Evolutionary conservation across 306 rosid species (phyloP).

Genomic region (Lupinus albus): DNA sequence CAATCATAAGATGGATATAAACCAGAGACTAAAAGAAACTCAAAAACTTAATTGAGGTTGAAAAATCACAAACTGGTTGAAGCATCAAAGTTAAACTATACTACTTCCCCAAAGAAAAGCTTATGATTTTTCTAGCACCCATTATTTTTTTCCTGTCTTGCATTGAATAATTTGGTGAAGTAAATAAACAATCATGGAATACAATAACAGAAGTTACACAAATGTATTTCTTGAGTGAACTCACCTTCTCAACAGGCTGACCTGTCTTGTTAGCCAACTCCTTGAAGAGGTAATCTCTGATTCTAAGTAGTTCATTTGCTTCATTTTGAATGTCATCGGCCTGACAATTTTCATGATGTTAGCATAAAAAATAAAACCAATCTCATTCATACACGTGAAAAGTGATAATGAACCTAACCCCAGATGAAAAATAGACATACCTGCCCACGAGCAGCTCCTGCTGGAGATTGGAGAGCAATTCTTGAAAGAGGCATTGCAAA

Average conservation of each 20-base stretch:
- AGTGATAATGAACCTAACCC: slow-evolving; percentile 20
- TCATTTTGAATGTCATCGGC: slow-evolving; percentile 91
- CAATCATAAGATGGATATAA: slow-evolving; percentile 26
- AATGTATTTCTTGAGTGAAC: slow-evolving; percentile 40
- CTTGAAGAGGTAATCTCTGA: slow-evolving; percentile 70
- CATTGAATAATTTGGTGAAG: slow-evolving; percentile 5
- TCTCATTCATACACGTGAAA: slow-evolving; percentile 19
- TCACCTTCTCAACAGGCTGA: slow-evolving; percentile 85
- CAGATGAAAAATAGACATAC: slow-evolving; percentile 46
- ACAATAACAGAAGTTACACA: slow-evolving; percentile 6
- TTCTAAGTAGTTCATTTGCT: slow-evolving; percentile 85
- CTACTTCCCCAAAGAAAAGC: slow-evolving; percentile 28
- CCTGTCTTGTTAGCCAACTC: slow-evolving; percentile 83
- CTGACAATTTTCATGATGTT: slow-evolving; percentile 50
- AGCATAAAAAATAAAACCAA: slow-evolving; percentile 33
- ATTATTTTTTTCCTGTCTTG: background rate
- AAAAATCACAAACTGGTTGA: slow-evolving; percentile 21
- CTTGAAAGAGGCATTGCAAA: slow-evolving; percentile 84
- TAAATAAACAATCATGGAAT: slow-evolving; percentile 1
- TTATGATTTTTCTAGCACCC: slow-evolving; percentile 1
- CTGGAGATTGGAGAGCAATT: slow-evolving; percentile 79
- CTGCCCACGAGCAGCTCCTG: slow-evolving; percentile 97
- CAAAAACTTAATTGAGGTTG: slow-evolving; percentile 21
- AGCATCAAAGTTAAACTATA: slow-evolving; percentile 15
- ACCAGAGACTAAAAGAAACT: slow-evolving; percentile 12